These are phyloP conservation scores for Stephania yunnanensis DNA, from an alignment of 164 flowering plant species.

Conservation along the genomic window DNA sequence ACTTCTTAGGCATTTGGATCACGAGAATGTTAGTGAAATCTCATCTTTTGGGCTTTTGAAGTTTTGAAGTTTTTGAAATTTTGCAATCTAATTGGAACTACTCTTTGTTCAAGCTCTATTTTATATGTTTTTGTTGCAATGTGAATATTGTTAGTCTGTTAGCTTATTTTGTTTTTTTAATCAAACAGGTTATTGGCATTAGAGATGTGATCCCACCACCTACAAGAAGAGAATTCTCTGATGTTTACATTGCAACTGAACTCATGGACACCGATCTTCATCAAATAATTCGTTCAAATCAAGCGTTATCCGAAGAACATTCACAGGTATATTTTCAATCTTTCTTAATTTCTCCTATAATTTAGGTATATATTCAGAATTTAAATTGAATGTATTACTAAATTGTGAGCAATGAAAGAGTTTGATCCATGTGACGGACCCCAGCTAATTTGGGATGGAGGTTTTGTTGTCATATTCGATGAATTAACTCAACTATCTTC, in stretches of 20 bases:
- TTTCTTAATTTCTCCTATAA: neutral
- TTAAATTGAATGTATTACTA: neutral
- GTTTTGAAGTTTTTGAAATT: neutral
- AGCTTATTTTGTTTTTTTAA: neutral
- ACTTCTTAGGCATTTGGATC: slow-evolving; percentile 84
- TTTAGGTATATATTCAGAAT: no score
- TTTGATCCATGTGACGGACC: no score
- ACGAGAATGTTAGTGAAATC: slow-evolving; percentile 61
- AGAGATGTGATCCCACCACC: slow-evolving; percentile 95
- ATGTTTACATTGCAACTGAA: slow-evolving; percentile 81
- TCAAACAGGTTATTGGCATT: slow-evolving; percentile 58
- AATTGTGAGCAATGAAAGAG: no score
- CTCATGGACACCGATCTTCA: slow-evolving; percentile 99
- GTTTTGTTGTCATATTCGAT: neutral
- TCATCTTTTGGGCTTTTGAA: neutral
- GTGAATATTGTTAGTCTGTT: neutral
- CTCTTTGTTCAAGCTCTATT: neutral
- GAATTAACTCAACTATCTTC: neutral
- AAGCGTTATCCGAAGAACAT: slow-evolving; percentile 84
- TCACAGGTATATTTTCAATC: slow-evolving; percentile 43
- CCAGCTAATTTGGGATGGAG: neutral
- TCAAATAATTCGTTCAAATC: slow-evolving; percentile 87
- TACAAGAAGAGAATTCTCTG: slow-evolving; percentile 58
- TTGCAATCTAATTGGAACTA: no score
- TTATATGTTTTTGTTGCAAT: neutral